Percentiles rank a stretch among this genome's conserved stretches.
Evolutionary conservation across 306 rosid species (phyloP).

Genomic region (Vigna trinervia): DNA sequence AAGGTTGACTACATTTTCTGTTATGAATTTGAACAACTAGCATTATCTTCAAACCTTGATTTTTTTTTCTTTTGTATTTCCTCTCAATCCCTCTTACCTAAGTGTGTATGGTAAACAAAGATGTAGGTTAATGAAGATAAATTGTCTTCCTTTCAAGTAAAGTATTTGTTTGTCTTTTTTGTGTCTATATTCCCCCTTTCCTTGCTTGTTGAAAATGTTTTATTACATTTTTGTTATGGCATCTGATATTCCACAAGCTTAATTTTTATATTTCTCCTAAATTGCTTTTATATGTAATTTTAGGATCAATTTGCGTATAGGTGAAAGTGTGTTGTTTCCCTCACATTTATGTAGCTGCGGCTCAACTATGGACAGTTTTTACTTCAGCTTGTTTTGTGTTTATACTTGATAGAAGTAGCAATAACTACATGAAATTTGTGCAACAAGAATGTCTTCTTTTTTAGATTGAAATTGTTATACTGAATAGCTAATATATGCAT

Average conservation of each 20-base stretch:
- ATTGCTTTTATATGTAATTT: constrained; percentile 15
- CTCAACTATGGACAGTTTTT: constrained; percentile 10
- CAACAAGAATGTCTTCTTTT: constrained; percentile 21
- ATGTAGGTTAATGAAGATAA: background rate
- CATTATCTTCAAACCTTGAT: constrained; percentile 11
- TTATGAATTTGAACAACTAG: background rate
- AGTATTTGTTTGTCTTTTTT: too few relatives aligned
- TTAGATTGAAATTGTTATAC: background rate
- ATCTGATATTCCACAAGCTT: background rate
- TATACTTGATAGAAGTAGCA: background rate
- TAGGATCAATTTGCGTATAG: constrained; percentile 1
- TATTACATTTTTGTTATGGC: too few relatives aligned
- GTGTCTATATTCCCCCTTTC: too few relatives aligned
- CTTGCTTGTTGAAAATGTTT: too few relatives aligned
- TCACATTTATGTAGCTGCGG: constrained; percentile 26
- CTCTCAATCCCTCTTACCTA: background rate
- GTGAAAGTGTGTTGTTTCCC: background rate
- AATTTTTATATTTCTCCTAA: constrained; percentile 26
- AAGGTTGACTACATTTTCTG: constrained; percentile 1
- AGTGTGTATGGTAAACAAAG: background rate
- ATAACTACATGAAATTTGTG: constrained; percentile 6
- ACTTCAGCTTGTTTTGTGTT: background rate
- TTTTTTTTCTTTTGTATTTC: background rate
- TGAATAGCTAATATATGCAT: constrained; percentile 18
- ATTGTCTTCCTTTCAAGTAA: constrained; percentile 11